Percentiles rank a stretch among this genome's conserved stretches.
Conservation (phyloP, 148 eudicot species). For the Rhododendron ovatum region DNA sequence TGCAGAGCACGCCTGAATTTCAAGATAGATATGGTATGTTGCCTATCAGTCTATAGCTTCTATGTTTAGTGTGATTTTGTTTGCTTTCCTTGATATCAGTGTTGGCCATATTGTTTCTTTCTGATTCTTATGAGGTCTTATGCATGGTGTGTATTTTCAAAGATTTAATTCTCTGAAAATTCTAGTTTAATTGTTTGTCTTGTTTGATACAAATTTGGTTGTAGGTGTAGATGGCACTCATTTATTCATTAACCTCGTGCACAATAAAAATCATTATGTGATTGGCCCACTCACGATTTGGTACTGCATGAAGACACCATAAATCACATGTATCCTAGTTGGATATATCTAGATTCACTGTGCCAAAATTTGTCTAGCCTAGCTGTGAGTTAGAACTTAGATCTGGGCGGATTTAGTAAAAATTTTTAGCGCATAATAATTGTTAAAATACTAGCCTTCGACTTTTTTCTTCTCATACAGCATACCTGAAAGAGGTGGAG, state of each 20-base stretch:
- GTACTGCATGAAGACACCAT: neutral
- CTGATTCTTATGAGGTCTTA: neutral
- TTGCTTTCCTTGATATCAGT: neutral
- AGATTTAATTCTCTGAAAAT: neutral
- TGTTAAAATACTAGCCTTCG: neutral
- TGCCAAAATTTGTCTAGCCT: neutral
- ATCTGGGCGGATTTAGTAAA: neutral
- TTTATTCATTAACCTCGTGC: neutral
- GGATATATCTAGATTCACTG: neutral
- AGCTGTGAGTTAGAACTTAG: neutral
- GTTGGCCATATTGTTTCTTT: neutral
- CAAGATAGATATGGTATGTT: constrained; percentile 92
- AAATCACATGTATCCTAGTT: neutral
- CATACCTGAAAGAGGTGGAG: neutral
- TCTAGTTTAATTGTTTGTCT: neutral
- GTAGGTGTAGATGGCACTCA: neutral
- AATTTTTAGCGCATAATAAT: neutral
- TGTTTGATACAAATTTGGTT: neutral
- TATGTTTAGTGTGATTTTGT: neutral
- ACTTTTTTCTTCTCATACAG: neutral
- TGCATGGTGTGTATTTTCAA: neutral
- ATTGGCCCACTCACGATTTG: neutral
- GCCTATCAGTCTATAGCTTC: neutral
- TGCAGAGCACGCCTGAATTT: constrained; percentile 90
- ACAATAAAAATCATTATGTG: neutral